Conservation (phyloP, 345 rosid species). For the Brassica rapa region DNA sequence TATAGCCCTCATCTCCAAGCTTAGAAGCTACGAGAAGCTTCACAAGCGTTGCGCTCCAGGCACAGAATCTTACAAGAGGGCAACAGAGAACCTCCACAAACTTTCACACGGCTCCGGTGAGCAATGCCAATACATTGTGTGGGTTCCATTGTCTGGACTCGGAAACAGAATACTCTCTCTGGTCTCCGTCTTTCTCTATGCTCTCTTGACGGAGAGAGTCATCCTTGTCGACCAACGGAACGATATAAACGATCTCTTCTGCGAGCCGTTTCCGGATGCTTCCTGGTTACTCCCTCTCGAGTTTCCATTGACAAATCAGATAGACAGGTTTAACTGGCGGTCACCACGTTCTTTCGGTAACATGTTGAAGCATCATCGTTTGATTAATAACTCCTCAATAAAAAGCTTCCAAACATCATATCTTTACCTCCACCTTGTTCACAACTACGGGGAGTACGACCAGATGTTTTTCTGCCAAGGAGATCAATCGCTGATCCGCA, state of each 20-base stretch:
- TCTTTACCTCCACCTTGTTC: neutral
- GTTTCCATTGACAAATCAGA: conserved; percentile 47
- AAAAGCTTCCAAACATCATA: neutral
- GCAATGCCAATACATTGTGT: conserved; percentile 52
- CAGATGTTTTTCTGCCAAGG: neutral
- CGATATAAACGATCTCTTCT: conserved; percentile 55
- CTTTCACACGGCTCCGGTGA: conserved; percentile 1
- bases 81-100: conserved; percentile 37
- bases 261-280: conserved; percentile 57
- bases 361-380: neutral
- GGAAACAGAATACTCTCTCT: conserved; percentile 61
- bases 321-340: conserved; percentile 10
- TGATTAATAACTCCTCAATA: neutral
- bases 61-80: conserved; percentile 47
- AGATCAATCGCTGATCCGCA: neutral
- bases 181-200: conserved; percentile 59
- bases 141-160: conserved; percentile 51
- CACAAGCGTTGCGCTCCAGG: conserved; percentile 60
- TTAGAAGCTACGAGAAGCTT: conserved; percentile 54
- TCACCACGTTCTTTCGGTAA: neutral
- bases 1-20: conserved; percentile 48
- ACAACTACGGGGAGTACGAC: neutral
- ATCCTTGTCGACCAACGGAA: conserved; percentile 53
- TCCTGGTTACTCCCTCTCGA: conserved; percentile 61
- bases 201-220: conserved; percentile 60